Evolutionary conservation across 148 eudicot genomes (phyloP).

Genomic region (Pharnaceum exiguum): DNA sequence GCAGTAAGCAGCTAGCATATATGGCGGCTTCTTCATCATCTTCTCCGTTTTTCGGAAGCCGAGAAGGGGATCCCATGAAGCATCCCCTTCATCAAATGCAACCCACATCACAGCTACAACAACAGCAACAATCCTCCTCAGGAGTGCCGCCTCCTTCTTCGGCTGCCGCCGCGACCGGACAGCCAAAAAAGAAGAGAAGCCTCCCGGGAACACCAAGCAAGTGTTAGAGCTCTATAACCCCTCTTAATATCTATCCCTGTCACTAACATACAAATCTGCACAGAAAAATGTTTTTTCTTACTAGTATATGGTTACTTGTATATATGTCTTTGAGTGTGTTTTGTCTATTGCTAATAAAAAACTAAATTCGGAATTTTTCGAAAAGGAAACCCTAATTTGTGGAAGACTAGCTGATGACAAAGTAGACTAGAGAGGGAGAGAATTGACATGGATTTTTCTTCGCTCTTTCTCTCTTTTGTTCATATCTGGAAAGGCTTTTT

Average conservation of each 20-base stretch:
- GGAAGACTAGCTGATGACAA: constrained; percentile 23
- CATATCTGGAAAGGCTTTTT: constrained; percentile 26
- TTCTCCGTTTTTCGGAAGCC: constrained; percentile 14
- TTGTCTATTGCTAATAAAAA: constrained; percentile 11
- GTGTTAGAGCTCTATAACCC: constrained; percentile 18
- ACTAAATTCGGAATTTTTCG: constrained; percentile 6
- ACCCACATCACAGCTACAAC: neutral
- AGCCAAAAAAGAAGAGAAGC: constrained; percentile 37
- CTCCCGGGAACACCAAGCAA: constrained; percentile 46
- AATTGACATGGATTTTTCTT: constrained; percentile 14
- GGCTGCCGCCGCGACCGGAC: constrained; percentile 8
- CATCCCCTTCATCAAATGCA: too few species aligned
- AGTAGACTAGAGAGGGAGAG: neutral
- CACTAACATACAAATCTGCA: neutral
- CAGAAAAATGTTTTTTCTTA: neutral
- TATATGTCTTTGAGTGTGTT: constrained; percentile 4
- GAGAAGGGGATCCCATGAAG: constrained; percentile 8
- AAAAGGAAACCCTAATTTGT: constrained; percentile 33
- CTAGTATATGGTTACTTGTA: too few species aligned
- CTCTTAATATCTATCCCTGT: too few species aligned
- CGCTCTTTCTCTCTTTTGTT: constrained; percentile 21
- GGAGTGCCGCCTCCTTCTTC: constrained; percentile 20
- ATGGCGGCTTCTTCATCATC: constrained; percentile 33
- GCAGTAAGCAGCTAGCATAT: neutral
- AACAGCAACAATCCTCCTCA: neutral